Conservation (phyloP, 139 green algal genomes). For the Chlorella sp. region DNA sequence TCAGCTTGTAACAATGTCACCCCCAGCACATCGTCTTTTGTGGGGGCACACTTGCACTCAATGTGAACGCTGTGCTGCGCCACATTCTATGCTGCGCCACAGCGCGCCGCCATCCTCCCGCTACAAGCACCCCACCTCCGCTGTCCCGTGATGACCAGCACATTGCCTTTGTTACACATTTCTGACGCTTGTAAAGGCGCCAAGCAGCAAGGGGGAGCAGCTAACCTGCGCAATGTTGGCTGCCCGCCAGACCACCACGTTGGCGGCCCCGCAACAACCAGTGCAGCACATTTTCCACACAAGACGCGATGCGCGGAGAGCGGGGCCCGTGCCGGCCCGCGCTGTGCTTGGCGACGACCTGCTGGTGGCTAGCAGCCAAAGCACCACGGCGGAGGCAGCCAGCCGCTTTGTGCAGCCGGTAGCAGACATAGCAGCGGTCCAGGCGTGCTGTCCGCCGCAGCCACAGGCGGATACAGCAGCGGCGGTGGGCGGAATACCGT, state of each 20-base stretch:
- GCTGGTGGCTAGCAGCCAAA: constrained; percentile 1
- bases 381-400: not conserved
- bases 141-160: not conserved
- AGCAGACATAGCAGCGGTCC: constrained; percentile 4
- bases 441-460: constrained; percentile 13
- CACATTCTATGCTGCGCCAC: not conserved
- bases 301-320: too few relatives aligned
- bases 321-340: not conserved
- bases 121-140: too few relatives aligned
- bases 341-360: not conserved
- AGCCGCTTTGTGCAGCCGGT: constrained; percentile 1
- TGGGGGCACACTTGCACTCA: not conserved
- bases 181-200: too few relatives aligned
- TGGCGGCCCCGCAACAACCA: too few relatives aligned
- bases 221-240: too few relatives aligned
- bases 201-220: too few relatives aligned
- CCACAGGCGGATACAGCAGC: constrained; percentile 19
- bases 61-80: too few relatives aligned
- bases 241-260: too few relatives aligned
- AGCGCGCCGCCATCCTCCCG: too few relatives aligned
- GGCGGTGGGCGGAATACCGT: not conserved
- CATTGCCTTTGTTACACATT: not conserved
- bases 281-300: too few relatives aligned
- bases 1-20: not conserved
- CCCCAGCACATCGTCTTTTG: not conserved